Conservation (phyloP, 1,139 yeast species). For the Sugiyamaella sp. region DNA sequence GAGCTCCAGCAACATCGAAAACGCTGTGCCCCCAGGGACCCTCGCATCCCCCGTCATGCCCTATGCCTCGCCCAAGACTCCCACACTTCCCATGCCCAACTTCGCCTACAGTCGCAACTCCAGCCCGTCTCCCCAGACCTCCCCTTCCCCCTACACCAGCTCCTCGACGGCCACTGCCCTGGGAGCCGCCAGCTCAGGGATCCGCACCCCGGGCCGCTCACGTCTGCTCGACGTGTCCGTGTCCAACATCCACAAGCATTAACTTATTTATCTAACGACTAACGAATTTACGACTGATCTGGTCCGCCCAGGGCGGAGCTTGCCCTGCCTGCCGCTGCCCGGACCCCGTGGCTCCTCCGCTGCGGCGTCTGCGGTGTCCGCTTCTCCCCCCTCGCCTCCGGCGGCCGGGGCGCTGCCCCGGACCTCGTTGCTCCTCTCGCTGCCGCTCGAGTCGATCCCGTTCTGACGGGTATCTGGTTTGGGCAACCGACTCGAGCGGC, state of each 20-base stretch:
- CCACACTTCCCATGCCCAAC: slow-evolving; percentile 19
- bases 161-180: slow-evolving; percentile 3
- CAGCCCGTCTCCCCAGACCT: slow-evolving; percentile 16
- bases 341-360: slow-evolving; percentile 6
- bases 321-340: slow-evolving; percentile 5
- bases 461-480: too few relatives aligned
- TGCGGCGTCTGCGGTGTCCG: too few relatives aligned
- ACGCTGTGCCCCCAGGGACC: slow-evolving; percentile 1
- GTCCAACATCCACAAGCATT: slow-evolving; percentile 26
- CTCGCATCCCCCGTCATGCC: slow-evolving; percentile 16
- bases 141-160: slow-evolving; percentile 14
- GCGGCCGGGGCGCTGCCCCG: not conserved
- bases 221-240: slow-evolving; percentile 35
- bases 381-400: too few relatives aligned
- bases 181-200: not conserved
- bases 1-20: not conserved
- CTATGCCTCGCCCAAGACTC: slow-evolving; percentile 21
- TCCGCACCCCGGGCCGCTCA: slow-evolving; percentile 25
- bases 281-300: slow-evolving; percentile 2
- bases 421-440: too few relatives aligned
- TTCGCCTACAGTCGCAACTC: slow-evolving; percentile 13
- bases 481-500: not conserved
- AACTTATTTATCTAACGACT: slow-evolving; percentile 11
- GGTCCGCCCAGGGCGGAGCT: not conserved
- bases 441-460: too few relatives aligned